These are phyloP conservation scores for Rauvolfia tetraphylla DNA, from an alignment of 257 asterid genomes.

Conservation along the genomic window DNA sequence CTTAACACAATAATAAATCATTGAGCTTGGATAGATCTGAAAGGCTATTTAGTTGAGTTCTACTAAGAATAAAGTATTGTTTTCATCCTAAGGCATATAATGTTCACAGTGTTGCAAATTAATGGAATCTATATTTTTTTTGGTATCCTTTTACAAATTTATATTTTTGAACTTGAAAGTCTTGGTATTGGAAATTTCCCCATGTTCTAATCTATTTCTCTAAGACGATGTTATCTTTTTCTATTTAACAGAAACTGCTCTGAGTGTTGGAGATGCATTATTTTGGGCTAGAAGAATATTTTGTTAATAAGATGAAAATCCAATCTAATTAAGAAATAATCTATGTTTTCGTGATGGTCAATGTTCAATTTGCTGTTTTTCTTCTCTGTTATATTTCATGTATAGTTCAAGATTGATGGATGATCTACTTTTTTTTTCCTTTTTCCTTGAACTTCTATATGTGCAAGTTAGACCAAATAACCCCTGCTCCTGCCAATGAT, in stretches of 20 bases:
- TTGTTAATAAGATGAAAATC: neutral
- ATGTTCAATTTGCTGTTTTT: neutral
- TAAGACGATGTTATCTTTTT: neutral
- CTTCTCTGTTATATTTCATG: neutral
- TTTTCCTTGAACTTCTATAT: neutral
- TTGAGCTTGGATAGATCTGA: neutral
- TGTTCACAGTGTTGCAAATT: neutral
- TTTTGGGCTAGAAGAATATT: neutral
- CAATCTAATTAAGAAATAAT: neutral
- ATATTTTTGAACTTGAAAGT: neutral
- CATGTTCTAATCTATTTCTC: neutral
- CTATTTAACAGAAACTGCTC: neutral
- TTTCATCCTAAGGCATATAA: neutral
- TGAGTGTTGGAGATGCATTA: neutral
- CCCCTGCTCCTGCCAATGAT: conserved; percentile 51
- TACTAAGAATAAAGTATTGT: neutral
- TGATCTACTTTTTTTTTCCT: neutral
- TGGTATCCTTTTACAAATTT: neutral
- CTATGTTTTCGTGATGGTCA: neutral
- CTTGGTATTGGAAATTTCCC: neutral
- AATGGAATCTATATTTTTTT: neutral
- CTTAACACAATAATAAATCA: neutral
- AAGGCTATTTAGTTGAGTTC: neutral
- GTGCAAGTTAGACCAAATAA: conserved; percentile 54
- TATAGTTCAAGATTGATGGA: neutral